Conservation (phyloP, 371 early-diverging fungal species). For the Batkoa obscura region DNA sequence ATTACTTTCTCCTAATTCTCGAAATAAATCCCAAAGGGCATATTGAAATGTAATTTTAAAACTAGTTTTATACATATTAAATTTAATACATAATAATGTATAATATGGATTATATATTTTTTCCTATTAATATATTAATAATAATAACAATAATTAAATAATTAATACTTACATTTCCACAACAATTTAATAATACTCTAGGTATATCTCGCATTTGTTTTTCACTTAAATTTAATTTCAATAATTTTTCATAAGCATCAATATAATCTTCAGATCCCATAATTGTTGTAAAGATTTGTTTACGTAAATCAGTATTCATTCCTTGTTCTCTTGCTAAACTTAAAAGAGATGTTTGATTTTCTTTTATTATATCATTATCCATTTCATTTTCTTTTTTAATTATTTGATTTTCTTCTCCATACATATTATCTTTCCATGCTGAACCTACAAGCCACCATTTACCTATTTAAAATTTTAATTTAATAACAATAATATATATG, state of each 20-base stretch:
- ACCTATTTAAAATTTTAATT: slow-evolving; percentile 22
- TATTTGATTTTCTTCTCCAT: slow-evolving; percentile 21
- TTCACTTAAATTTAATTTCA: slow-evolving; percentile 62
- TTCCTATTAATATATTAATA: slow-evolving; percentile 32
- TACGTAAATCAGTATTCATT: slow-evolving; percentile 90
- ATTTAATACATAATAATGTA: slow-evolving; percentile 52
- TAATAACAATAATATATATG: slow-evolving; percentile 17
- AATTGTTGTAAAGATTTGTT: slow-evolving; percentile 76
- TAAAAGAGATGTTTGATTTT: slow-evolving; percentile 40
- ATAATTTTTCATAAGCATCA: slow-evolving; percentile 74
- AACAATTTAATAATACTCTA: slow-evolving; percentile 75
- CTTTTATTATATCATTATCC: slow-evolving; percentile 20
- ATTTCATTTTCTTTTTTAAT: slow-evolving; percentile 15
- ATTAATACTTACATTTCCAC: slow-evolving; percentile 39
- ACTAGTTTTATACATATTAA: slow-evolving; percentile 55
- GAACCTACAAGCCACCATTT: slow-evolving; percentile 80
- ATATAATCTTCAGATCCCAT: slow-evolving; percentile 82
- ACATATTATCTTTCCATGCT: slow-evolving; percentile 51
- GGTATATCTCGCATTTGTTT: slow-evolving; percentile 89
- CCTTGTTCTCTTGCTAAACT: slow-evolving; percentile 63
- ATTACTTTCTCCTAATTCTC: slow-evolving; percentile 54
- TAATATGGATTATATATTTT: slow-evolving; percentile 87
- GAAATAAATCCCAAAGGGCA: slow-evolving; percentile 79
- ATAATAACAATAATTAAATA: neutral
- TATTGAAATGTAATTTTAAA: slow-evolving; percentile 87